Evolutionary conservation across 1,284 basidiomycete genomes (phyloP).

Genomic region (Butyriboletus appendiculatus): DNA sequence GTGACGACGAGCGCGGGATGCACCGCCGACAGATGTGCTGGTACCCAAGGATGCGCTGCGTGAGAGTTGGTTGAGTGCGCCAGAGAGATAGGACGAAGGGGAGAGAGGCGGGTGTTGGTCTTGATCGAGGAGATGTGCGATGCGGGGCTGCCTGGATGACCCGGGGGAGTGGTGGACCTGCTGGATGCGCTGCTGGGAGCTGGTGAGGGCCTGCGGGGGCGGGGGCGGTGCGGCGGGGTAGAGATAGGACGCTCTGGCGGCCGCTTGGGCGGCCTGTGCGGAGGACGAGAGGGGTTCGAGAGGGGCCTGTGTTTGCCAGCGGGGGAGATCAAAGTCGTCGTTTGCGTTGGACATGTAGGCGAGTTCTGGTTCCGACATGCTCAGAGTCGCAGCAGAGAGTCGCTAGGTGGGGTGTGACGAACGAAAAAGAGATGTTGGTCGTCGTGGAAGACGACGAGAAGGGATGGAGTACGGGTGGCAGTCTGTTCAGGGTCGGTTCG

Average conservation of each 20-base stretch:
- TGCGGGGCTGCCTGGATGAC: conserved; percentile 54
- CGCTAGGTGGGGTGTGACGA: neutral
- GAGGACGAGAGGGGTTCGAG: conserved; percentile 65
- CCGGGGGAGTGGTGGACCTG: conserved; percentile 39
- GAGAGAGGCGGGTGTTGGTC: conserved; percentile 48
- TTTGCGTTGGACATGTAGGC: conserved; percentile 54
- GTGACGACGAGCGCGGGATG: conserved; percentile 52
- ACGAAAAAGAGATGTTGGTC: conserved; percentile 4
- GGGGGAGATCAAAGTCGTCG: conserved; percentile 75
- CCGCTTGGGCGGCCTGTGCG: conserved; percentile 57
- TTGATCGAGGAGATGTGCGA: conserved; percentile 64
- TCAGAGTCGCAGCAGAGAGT: conserved; percentile 2
- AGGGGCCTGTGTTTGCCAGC: conserved; percentile 68
- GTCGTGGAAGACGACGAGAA: conserved; percentile 27
- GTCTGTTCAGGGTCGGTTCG: conserved; percentile 38
- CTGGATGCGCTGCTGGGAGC: conserved; percentile 24
- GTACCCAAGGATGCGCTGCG: conserved; percentile 67
- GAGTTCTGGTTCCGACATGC: conserved; percentile 54
- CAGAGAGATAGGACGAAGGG: conserved; percentile 54
- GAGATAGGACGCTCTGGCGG: conserved; percentile 47
- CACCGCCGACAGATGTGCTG: conserved; percentile 43
- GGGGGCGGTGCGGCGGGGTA: conserved; percentile 46
- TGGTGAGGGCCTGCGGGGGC: conserved; percentile 32
- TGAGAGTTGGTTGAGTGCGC: conserved; percentile 52
- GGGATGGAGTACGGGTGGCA: neutral